phyloP scores from a whole-genome alignment of 257 asterid species.

The Solanum chilense region DNA sequence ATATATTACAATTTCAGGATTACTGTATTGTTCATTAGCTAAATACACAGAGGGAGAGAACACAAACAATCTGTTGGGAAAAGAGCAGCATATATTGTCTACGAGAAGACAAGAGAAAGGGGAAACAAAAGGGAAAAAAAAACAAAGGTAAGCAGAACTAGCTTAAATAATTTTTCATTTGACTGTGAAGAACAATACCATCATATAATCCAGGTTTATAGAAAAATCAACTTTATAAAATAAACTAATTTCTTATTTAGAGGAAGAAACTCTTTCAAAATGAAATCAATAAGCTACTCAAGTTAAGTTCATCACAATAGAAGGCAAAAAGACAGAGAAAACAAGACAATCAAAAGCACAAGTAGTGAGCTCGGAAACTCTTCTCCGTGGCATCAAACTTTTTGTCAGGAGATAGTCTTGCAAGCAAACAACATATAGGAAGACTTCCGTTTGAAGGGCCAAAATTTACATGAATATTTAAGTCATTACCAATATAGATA shows the following conservation, averaged over 20 bases:
- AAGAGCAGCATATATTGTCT: neutral
- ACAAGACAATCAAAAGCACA: neutral
- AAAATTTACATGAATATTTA: neutral
- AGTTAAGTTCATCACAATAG: neutral
- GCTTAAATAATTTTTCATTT: neutral
- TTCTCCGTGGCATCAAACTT: neutral
- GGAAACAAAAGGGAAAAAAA: neutral
- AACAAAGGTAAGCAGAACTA: neutral
- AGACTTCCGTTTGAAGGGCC: neutral
- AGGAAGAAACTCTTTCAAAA: neutral
- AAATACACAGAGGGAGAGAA: neutral
- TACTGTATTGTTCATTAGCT: neutral
- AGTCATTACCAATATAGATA: neutral
- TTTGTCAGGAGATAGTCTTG: neutral
- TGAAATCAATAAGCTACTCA: neutral
- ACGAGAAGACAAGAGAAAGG: neutral
- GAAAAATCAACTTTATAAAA: neutral
- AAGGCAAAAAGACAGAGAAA: neutral
- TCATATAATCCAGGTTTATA: neutral
- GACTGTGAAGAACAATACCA: neutral
- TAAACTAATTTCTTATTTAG: neutral
- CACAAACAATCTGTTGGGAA: neutral
- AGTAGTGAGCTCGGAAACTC: neutral
- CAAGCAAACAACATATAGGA: neutral
- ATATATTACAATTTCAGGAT: neutral